Evolutionary conservation across 169 alveolate genomes (phyloP), one percentile per base, ranked within the genome.

Genomic region (Plasmodium knowlesi): DNA sequence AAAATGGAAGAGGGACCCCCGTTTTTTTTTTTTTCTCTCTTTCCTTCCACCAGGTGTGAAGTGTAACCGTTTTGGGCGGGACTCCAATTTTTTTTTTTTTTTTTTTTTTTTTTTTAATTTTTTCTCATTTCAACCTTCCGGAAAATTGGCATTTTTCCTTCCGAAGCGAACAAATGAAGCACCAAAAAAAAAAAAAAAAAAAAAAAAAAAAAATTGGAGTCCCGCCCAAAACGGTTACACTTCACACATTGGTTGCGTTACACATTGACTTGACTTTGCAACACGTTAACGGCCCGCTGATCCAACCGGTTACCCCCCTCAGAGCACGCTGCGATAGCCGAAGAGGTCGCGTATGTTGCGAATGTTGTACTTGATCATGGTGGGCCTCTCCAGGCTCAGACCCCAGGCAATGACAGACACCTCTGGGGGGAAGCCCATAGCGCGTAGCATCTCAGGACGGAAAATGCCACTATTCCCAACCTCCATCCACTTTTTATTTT

Each of bases 401-500:
- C 99, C 99, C 99, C 99, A 99, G 73, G 99, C 99, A 46, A 99
- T 97, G 28, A 99, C 99, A 28, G 98, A 96, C 50, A 99, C 99
- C 88, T 99, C 99, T 82, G 97, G 97, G 10, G 99, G 99, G 57
- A 99, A 94, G 50, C 99, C 99, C 99, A 99, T 98, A 2, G 99
- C 99, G 84, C 97, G 96, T 57, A 99, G 95, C 99, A 99, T 98
- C 97, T 99, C 99, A 19, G 99, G 99, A 92, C 99, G 98, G 97
- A 99, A 99, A 71, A 99, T 98, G 3, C 99, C 99, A 50, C 99
- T 98, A 96, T 99, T 99, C 43, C 99, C 99, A 70, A 99, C 98
- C 96, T 99, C 99, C 16, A 98, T 97, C 99, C 99, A 99, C 67
- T 96, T 97, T 92, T 98, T 98, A 41, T 98, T 97, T 41, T 95